Percentiles rank a stretch among this genome's conserved stretches.
phyloP scores from a whole-genome alignment of 192 early-diverging fungal species.

The Coemansia sp. region DNA sequence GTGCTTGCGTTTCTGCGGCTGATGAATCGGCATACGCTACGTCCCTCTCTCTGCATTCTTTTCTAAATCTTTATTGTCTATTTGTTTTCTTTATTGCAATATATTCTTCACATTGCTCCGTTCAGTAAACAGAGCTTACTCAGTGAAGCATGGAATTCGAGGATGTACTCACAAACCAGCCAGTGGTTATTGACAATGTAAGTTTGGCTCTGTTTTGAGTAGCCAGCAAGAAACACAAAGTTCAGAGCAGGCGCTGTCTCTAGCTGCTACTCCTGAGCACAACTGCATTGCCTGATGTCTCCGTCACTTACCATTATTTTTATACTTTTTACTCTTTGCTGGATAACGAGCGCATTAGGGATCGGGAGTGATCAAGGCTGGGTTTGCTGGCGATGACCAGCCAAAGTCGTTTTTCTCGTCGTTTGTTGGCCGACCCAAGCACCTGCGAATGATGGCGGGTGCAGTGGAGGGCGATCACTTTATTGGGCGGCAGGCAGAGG shows the following conservation, averaged over 20 bases:
- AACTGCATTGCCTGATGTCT: neutral
- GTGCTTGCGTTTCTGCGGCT: neutral
- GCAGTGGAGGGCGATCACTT: slow-evolving; percentile 95
- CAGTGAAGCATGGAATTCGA: slow-evolving; percentile 70
- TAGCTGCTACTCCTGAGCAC: neutral
- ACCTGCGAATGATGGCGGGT: slow-evolving; percentile 94
- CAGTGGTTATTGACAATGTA: slow-evolving; percentile 99
- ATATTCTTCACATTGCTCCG: neutral
- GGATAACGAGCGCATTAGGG: slow-evolving; percentile 61
- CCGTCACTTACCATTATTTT: neutral
- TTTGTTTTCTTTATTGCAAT: slow-evolving; percentile 4
- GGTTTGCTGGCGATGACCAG: slow-evolving; percentile 96
- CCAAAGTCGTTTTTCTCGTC: slow-evolving; percentile 96
- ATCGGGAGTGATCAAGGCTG: slow-evolving; percentile 97
- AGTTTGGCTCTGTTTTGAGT: slow-evolving; percentile 14
- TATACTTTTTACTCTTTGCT: neutral
- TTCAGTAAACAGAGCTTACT: slow-evolving; percentile 1
- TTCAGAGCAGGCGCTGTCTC: neutral
- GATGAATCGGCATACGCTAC: neutral
- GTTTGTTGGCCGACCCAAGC: slow-evolving; percentile 94
- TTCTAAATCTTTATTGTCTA: neutral
- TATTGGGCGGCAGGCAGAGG: slow-evolving; percentile 94
- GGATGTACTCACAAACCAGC: slow-evolving; percentile 95
- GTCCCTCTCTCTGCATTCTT: neutral
- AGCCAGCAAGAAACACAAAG: neutral